Percentiles rank a stretch among this genome's conserved stretches.
Evolutionary conservation across 768 basidiomycete genomes (phyloP).

Genomic region (Mycena galericulata): DNA sequence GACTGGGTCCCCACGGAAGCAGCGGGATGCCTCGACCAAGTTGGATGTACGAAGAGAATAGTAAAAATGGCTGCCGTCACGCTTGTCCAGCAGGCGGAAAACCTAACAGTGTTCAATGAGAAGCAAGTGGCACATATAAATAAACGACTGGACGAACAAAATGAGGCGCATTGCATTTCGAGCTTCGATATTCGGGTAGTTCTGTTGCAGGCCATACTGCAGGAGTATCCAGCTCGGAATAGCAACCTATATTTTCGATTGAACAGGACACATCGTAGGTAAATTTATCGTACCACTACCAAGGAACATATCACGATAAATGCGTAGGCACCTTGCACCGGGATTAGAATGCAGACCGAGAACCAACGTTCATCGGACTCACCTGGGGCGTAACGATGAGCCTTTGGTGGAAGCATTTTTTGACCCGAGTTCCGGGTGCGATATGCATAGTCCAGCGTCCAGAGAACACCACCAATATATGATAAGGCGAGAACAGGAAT

Average conservation of each 20-base stretch:
- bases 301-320: slow-evolving; percentile 63
- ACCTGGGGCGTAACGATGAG: slow-evolving; percentile 68
- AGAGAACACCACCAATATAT: slow-evolving; percentile 64
- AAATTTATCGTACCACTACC: slow-evolving; percentile 51
- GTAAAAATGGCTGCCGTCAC: slow-evolving; percentile 64
- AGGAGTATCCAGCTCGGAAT: slow-evolving; percentile 69
- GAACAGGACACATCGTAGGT: background rate
- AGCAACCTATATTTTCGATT: slow-evolving; percentile 53
- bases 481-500: slow-evolving; percentile 52
- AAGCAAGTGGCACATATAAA: background rate
- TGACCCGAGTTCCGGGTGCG: slow-evolving; percentile 62
- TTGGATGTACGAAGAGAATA: slow-evolving; percentile 71
- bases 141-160: slow-evolving; percentile 56
- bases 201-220: slow-evolving; percentile 65
- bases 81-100: slow-evolving; percentile 71
- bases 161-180: slow-evolving; percentile 59
- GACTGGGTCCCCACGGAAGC: slow-evolving; percentile 70
- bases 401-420: slow-evolving; percentile 58
- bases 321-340: slow-evolving; percentile 59
- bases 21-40: slow-evolving; percentile 64
- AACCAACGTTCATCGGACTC: slow-evolving; percentile 34
- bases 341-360: slow-evolving; percentile 19
- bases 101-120: slow-evolving; percentile 55
- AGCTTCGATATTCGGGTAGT: slow-evolving; percentile 60
- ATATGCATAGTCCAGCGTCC: slow-evolving; percentile 59